Evolutionary conservation across 352 stramenopile species (phyloP).

Genomic region (Discostella stelligera): DNA sequence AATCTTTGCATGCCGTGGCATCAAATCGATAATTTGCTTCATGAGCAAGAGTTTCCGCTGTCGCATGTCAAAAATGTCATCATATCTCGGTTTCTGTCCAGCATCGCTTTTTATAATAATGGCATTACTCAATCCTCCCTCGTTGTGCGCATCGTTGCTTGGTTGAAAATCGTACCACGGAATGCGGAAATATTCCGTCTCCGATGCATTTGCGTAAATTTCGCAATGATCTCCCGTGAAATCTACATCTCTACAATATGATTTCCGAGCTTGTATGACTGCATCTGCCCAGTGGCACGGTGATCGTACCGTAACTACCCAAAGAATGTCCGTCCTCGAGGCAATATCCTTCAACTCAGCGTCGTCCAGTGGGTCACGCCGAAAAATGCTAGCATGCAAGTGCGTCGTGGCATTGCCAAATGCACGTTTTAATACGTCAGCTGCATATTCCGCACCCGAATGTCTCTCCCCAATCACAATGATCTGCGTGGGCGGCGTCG

Average conservation of each 20-base stretch:
- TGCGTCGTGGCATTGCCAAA: conserved; percentile 19
- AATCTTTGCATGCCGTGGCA: conserved; percentile 42
- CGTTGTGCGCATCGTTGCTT: not conserved
- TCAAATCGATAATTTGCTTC: conserved; percentile 37
- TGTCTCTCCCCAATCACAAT: conserved; percentile 29
- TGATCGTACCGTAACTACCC: conserved; percentile 36
- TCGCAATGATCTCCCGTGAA: not conserved
- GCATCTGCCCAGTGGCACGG: conserved; percentile 48
- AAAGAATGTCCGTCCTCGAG: conserved; percentile 28
- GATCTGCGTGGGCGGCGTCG: conserved; percentile 19
- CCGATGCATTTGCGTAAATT: not conserved
- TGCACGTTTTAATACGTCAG: conserved; percentile 21
- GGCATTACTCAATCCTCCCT: not conserved
- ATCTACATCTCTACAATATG: conserved; percentile 2
- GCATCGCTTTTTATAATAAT: not conserved
- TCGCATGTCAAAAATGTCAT: conserved; percentile 46
- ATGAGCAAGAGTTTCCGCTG: conserved; percentile 26
- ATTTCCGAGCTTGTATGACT: conserved; percentile 14
- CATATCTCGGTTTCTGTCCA: not conserved
- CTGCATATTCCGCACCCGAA: conserved; percentile 6
- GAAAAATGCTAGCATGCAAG: not conserved
- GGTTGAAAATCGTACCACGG: conserved; percentile 8
- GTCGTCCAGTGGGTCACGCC: not conserved
- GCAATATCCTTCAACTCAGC: conserved; percentile 24
- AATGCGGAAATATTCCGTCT: conserved; percentile 16